These are phyloP conservation scores for Komagataella kurtzmanii DNA, from an alignment of 805 yeast genomes.

Conservation along the genomic window DNA sequence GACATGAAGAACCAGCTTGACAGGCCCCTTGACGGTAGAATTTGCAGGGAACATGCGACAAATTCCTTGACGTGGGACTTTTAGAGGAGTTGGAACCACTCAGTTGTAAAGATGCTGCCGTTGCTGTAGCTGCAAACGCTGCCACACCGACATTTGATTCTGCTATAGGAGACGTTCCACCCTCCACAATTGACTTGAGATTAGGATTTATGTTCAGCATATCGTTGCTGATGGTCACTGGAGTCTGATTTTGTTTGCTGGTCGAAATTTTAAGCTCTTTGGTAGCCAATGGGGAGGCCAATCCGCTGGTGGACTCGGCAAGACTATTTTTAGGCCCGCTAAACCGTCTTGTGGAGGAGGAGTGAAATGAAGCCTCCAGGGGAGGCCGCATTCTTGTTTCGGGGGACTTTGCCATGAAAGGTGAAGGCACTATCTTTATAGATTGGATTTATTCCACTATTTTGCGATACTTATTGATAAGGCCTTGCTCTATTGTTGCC, in stretches of 20 bases:
- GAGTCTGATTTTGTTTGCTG: not conserved
- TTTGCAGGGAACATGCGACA: conserved; percentile 94
- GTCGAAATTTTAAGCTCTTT: not conserved
- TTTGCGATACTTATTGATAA: not conserved
- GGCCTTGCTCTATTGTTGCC: not conserved
- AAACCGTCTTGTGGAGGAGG: not conserved
- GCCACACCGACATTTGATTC: not conserved
- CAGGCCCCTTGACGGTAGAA: conserved; percentile 87
- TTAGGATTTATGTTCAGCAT: not conserved
- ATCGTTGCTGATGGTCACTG: not conserved
- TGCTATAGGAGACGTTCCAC: not conserved
- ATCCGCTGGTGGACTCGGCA: not conserved
- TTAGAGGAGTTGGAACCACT: not conserved
- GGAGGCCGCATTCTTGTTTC: not conserved
- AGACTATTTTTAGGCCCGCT: not conserved
- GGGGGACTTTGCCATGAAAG: not conserved
- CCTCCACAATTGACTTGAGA: not conserved
- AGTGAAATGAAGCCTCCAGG: not conserved
- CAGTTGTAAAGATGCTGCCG: not conserved
- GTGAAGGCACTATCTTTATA: not conserved
- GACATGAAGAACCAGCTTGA: conserved; percentile 89
- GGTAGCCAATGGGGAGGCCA: not conserved
- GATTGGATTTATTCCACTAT: not conserved
- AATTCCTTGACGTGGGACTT: conserved; percentile 14
- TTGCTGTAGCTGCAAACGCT: not conserved